Conservation (phyloP, 2,329 filamentous ascomycete species). For the Aspergillus neoniger region DNA sequence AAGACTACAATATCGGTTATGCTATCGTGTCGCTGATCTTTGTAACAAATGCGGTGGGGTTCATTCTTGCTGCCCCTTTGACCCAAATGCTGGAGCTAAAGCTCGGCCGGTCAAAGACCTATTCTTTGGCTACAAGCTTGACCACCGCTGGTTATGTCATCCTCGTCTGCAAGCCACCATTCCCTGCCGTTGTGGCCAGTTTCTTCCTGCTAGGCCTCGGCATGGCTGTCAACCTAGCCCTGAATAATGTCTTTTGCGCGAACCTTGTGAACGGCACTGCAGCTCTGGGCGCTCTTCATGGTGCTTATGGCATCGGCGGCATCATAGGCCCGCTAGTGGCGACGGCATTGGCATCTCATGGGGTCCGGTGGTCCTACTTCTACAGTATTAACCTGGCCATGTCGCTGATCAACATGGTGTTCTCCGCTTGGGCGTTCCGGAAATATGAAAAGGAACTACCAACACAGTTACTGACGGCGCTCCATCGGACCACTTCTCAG, state of each 20-base stretch:
- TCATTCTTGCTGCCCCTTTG: conserved; percentile 70
- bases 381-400: conserved; percentile 68
- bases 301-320: conserved; percentile 61
- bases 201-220: conserved; percentile 68
- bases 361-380: conserved; percentile 68
- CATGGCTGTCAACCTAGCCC: conserved; percentile 53
- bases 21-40: conserved; percentile 80
- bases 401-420: conserved; percentile 57
- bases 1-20: conserved; percentile 74
- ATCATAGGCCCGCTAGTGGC: conserved; percentile 70
- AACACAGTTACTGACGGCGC: conserved; percentile 43
- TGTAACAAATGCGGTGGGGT: conserved; percentile 74
- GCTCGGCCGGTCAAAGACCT: conserved; percentile 65
- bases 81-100: conserved; percentile 64
- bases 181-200: conserved; percentile 64
- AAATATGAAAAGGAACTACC: conserved; percentile 65
- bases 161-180: conserved; percentile 69
- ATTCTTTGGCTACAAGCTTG: conserved; percentile 61
- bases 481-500: conserved; percentile 48
- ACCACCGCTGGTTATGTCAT: conserved; percentile 65
- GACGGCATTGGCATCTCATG: conserved; percentile 67
- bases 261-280: conserved; percentile 56
- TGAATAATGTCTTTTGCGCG: conserved; percentile 60
- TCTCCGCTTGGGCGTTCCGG: conserved; percentile 69
- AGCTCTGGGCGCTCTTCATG: conserved; percentile 45